A percentile compares a stretch with the other conserved stretches of the same genome.
phyloP scores from a whole-genome alignment of 257 asterid species.

The Solanum chaucha region DNA sequence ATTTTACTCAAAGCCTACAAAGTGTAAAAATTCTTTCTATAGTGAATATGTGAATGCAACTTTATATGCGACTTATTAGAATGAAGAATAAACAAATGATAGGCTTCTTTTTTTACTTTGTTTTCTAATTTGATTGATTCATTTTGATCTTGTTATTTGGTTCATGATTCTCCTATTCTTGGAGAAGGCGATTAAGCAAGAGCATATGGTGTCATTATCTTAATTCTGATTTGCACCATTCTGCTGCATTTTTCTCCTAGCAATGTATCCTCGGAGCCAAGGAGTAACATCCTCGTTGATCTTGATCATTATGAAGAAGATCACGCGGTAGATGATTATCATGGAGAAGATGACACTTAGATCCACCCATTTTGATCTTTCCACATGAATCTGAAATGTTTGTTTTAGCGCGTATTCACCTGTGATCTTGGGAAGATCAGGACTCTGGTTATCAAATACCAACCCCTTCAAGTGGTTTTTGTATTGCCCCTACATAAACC shows the following conservation, averaged over 20 bases:
- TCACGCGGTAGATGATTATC: constrained; percentile 69
- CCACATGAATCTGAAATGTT: constrained; percentile 21
- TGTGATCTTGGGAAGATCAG: not conserved
- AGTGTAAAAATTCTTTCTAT: not conserved
- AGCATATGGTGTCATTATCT: constrained; percentile 36
- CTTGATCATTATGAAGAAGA: constrained; percentile 86
- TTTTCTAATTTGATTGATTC: not conserved
- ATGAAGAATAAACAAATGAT: not conserved
- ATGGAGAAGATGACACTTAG: constrained; percentile 72
- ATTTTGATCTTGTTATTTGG: constrained; percentile 9
- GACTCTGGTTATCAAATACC: not conserved
- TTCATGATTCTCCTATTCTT: constrained; percentile 27
- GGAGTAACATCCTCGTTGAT: constrained; percentile 90
- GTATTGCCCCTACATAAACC: not conserved
- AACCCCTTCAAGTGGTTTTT: not conserved
- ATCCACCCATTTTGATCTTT: constrained; percentile 73
- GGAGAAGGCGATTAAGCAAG: constrained; percentile 80
- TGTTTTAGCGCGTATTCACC: not conserved
- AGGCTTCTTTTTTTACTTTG: not conserved
- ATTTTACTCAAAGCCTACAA: not conserved
- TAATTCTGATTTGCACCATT: constrained; percentile 42
- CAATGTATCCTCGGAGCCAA: constrained; percentile 80
- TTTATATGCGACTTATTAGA: too few species aligned
- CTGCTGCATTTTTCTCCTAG: constrained; percentile 69
- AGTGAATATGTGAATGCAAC: not conserved